phyloP scores from a whole-genome alignment of 2,329 filamentous ascomycete species.

The Diaporthe australafricana region DNA sequence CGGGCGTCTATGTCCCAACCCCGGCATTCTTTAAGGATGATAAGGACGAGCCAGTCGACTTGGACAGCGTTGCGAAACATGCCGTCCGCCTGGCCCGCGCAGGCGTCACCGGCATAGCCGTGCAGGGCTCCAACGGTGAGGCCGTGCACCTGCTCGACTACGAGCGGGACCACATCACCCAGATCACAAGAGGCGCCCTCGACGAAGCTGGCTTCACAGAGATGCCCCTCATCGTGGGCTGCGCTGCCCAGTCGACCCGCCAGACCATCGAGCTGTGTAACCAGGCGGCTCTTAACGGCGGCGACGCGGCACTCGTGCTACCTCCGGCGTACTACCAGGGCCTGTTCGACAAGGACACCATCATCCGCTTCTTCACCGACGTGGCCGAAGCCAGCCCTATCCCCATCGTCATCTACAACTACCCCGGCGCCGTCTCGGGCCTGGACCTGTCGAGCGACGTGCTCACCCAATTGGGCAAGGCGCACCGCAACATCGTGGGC shows the following conservation, averaged over 20 bases:
- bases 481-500: constrained; percentile 65
- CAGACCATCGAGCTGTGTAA: constrained; percentile 74
- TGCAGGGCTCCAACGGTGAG: constrained; percentile 76
- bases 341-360: constrained; percentile 64
- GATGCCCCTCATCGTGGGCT: constrained; percentile 75
- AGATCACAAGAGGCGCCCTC: constrained; percentile 64
- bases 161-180: constrained; percentile 68
- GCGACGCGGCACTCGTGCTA: constrained; percentile 75
- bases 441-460: constrained; percentile 64
- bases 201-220: constrained; percentile 67
- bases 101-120: constrained; percentile 71
- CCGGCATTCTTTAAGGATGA: constrained; percentile 63
- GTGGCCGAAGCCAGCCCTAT: constrained; percentile 63
- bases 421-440: constrained; percentile 62
- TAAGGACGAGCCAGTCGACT: constrained; percentile 61
- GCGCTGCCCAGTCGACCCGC: constrained; percentile 72
- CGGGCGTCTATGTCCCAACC: constrained; percentile 66
- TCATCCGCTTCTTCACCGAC: constrained; percentile 70
- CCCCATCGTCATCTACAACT: constrained; percentile 67
- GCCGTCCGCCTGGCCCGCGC: constrained; percentile 68
- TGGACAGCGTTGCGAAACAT: constrained; percentile 59
- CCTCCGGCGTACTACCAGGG: constrained; percentile 76
- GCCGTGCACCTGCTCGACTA: constrained; percentile 72
- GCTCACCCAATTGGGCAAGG: constrained; percentile 57
- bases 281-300: constrained; percentile 71